Conservation (phyloP, 208 protist genomes). For the Leishmania arabica region DNA sequence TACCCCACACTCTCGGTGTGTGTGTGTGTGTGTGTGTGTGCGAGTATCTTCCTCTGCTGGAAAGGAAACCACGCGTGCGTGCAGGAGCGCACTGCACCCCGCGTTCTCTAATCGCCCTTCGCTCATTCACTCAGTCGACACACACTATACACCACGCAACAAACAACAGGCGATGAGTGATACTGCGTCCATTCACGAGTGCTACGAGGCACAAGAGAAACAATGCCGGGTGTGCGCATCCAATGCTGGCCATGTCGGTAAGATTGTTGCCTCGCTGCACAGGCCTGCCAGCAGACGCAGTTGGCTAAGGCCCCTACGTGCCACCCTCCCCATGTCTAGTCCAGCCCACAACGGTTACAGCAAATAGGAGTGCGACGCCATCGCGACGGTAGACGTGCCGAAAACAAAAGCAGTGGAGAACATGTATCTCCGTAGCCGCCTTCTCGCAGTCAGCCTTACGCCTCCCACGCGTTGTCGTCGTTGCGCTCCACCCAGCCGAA, state of each 20-base stretch:
- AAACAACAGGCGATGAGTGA: not conserved
- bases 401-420: not conserved
- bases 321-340: not conserved
- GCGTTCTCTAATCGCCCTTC: too few relatives aligned
- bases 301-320: not conserved
- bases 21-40: too few relatives aligned
- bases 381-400: not conserved
- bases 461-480: conserved; percentile 42
- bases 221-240: not conserved
- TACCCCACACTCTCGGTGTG: not conserved
- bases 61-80: not conserved
- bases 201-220: not conserved
- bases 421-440: not conserved
- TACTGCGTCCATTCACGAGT: not conserved
- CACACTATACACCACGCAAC: not conserved
- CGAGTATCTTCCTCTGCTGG: not conserved
- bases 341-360: not conserved
- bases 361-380: not conserved
- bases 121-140: not conserved
- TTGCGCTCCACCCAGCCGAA: conserved; percentile 75
- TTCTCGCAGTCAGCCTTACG: conserved; percentile 52
- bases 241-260: conserved; percentile 79
- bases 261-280: not conserved
- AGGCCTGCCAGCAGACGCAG: not conserved
- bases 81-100: not conserved